Base-by-base conservation (phyloP, 2,329 filamentous ascomycete species). In the Scortechinia acanthostroma region DNA sequence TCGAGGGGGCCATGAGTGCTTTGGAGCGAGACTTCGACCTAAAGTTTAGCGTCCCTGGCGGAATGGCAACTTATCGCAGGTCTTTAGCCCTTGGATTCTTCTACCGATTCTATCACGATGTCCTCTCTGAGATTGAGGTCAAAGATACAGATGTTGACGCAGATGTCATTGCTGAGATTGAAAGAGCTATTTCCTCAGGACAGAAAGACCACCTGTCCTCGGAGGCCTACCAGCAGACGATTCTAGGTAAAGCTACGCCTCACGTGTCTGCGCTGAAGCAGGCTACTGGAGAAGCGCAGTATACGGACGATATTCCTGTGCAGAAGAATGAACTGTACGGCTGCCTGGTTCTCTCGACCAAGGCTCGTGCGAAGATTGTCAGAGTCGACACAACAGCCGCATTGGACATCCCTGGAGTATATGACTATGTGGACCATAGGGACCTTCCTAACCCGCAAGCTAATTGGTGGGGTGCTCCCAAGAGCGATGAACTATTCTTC, bases 1-100 rank as follows among this genome's bases (percentile, higher is more conserved):
- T 97, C 0, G 91, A 98, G 62, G 91, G 88, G 1, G 79, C 83
- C 4, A 96, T 97, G 88, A 86, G 80, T 53, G 86, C 88, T 1
- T 70, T 98, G 16, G 91, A 89, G 51, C 72, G 79, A 44, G 93
- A 97, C 57, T 98, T 98, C 56, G 80, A 94, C 58, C 73, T 98
- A 22, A 74, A 80, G 3, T 97, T 95, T 55, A 84, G 90, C 45
- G 93, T 98, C 1, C 93, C 91, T 0, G 93, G 93, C 52, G 93
- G 93, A 30, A 98, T 98, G 93, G 91, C 93, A 0, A 95, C 90
- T 1, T 98, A 97, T 58, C 76, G 93, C 21, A 95, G 93, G 60
- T 88, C 90, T 1, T 69, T 98, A 5, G 91, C 93, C 0, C 70
- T 97, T 44, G 84, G 91, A 2, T 95, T 98, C 73, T 97, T 97